Conservation (phyloP, 192 early-diverging fungal species). For the Entomortierella lignicola region DNA sequence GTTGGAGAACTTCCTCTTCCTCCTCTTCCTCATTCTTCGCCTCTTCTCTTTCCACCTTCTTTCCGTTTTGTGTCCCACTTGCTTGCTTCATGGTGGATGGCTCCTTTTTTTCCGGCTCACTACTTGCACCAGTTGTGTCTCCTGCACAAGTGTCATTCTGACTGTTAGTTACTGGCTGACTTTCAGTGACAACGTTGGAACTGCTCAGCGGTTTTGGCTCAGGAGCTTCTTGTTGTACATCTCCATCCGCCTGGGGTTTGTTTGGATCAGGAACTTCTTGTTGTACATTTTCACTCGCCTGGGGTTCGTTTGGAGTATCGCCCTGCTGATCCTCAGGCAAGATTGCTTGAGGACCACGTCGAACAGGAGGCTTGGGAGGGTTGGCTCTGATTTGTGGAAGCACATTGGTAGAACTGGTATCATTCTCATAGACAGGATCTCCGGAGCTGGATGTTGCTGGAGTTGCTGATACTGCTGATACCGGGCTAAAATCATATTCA, state of each 20-base stretch:
- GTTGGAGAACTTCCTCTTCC: slow-evolving; percentile 36
- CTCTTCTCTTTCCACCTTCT: neutral
- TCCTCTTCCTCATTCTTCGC: slow-evolving; percentile 30
- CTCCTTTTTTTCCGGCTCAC: no score
- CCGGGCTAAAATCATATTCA: slow-evolving; percentile 24
- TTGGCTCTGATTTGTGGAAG: slow-evolving; percentile 49
- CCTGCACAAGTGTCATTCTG: no score
- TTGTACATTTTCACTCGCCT: slow-evolving; percentile 4
- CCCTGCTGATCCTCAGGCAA: slow-evolving; percentile 20
- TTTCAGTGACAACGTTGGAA: neutral
- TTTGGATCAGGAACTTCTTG: neutral
- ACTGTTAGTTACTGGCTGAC: neutral
- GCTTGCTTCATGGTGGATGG: neutral
- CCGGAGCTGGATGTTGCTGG: neutral
- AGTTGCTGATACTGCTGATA: neutral
- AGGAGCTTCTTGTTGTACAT: neutral
- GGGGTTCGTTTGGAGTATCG: neutral
- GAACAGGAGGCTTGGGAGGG: slow-evolving; percentile 18
- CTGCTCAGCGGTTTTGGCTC: neutral
- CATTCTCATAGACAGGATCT: neutral
- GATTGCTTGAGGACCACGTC: slow-evolving; percentile 37
- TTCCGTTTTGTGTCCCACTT: neutral
- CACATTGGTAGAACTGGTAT: slow-evolving; percentile 11
- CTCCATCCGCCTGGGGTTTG: no score
- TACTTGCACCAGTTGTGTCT: neutral